Evolutionary conservation across 305 asterid species (phyloP).

Genomic region (Euphrasia arctica): DNA sequence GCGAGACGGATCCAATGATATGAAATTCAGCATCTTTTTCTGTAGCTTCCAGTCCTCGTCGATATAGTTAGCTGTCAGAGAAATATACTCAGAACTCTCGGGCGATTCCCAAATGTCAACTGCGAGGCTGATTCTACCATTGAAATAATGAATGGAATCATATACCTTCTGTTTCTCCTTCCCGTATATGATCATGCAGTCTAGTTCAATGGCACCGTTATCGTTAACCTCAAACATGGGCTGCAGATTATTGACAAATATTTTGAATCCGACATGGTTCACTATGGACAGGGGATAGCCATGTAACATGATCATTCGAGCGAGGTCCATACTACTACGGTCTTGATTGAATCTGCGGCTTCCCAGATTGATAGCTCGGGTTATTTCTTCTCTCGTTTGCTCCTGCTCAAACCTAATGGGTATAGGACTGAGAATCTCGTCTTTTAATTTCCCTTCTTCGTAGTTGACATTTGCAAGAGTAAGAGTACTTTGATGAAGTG

Average conservation of each 20-base stretch:
- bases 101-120: conserved; percentile 77
- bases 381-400: conserved; percentile 57
- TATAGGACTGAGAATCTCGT: conserved; percentile 59
- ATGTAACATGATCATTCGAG: conserved; percentile 94
- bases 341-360: conserved; percentile 81
- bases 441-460: conserved; percentile 67
- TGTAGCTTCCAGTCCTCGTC: conserved; percentile 85
- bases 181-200: conserved; percentile 63
- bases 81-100: conserved; percentile 57
- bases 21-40: conserved; percentile 77
- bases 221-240: conserved; percentile 76
- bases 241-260: conserved; percentile 83
- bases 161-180: conserved; percentile 77
- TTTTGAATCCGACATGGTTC: conserved; percentile 80
- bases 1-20: conserved; percentile 57
- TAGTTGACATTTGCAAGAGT: conserved; percentile 42
- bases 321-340: conserved; percentile 85
- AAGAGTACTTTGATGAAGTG: conserved; percentile 49
- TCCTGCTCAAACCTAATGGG: conserved; percentile 62
- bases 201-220: conserved; percentile 60
- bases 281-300: conserved; percentile 92
- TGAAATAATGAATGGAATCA: conserved; percentile 56
- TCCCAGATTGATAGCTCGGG: conserved; percentile 55
- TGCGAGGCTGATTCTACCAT: conserved; percentile 68
- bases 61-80: conserved; percentile 73